Evolutionary conservation across 2,329 filamentous ascomycete species (phyloP).

Genomic region (Metarhizium guizhouense): DNA sequence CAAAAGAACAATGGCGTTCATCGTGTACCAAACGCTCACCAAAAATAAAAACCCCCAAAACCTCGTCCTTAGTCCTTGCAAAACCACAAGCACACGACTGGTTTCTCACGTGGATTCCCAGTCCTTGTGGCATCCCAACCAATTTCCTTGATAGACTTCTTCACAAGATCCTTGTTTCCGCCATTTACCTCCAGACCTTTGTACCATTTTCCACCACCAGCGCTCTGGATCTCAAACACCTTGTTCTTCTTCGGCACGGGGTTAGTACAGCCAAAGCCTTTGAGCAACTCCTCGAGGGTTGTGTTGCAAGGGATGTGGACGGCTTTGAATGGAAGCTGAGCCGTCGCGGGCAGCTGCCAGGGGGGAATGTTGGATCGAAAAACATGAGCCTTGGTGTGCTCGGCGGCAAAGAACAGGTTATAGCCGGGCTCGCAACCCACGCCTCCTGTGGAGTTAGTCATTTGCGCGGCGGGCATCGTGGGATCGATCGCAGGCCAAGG

Average conservation of each 20-base stretch:
- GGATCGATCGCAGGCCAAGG: constrained; percentile 33
- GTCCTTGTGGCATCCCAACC: constrained; percentile 49
- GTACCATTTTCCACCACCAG: constrained; percentile 50
- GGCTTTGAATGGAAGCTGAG: constrained; percentile 36
- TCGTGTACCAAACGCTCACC: background rate
- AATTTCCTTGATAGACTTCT: constrained; percentile 42
- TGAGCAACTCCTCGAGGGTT: constrained; percentile 47
- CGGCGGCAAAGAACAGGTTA: constrained; percentile 50
- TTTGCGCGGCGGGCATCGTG: constrained; percentile 40
- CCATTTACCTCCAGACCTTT: constrained; percentile 43
- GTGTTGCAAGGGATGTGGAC: constrained; percentile 44
- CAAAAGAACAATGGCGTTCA: too few relatives aligned
- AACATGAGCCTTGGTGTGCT: constrained; percentile 52
- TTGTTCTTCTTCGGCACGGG: constrained; percentile 41
- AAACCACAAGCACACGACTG: constrained; percentile 52
- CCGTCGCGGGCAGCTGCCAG: constrained; percentile 39
- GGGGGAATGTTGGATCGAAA: constrained; percentile 42
- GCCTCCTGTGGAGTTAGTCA: constrained; percentile 49
- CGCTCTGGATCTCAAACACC: constrained; percentile 46
- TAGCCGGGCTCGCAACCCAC: constrained; percentile 52
- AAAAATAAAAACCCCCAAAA: background rate
- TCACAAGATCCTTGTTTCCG: constrained; percentile 37
- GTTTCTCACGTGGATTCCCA: constrained; percentile 38
- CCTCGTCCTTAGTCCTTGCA: constrained; percentile 35
- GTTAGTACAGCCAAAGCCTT: constrained; percentile 49